Evolutionary conservation across 352 stramenopile genomes (phyloP), one percentile per base, ranked within the genome.

Genomic region (Pythium coloratum): DNA sequence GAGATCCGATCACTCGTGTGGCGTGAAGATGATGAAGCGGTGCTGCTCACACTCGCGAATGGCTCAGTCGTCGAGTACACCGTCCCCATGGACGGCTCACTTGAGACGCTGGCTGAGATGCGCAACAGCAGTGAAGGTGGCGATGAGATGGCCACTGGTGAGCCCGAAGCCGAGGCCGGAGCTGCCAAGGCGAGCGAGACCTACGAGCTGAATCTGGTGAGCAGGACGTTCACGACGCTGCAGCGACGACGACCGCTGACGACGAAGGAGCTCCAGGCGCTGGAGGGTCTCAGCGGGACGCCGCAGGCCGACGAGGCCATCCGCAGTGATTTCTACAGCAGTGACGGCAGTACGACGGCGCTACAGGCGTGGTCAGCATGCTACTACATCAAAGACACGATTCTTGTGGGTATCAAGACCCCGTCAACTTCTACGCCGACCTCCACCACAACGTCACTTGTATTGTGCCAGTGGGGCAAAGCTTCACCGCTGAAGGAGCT

Each of bases 51-150:
- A 24, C 79, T 90, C 5, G 53, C 18, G 2, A 77, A 76, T 18
- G 90, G 88, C 14, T 63, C 69, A 12, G 74, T 92, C 24, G n/a
- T 94, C 9, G 83, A 91, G 66, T 94, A 89, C 54, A 66, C 86
- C n/a, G 42, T 92, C 1, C 80, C 77, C 10, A 66, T 63, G 36
- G 72, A 71, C 6, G 77, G 57, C 38, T 68, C 70, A 20, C 70
- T 66, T 46, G 64, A 75, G 61, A 58, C 54, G 24, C 53, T 74
- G 2, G 68, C 67, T 1, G 61, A 65, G 24, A 55, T 46, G 51
- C 38, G 63, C 20, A 38, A 64, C 34, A 42, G 28, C 32, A 57
- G 47, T 47, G 70, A 49, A 26, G 33, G 55, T 33, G 40, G 53
- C 14, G 16, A 28, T 16, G 10, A 8, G 5, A 20, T 42, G 6